phyloP scores from a whole-genome alignment of 805 yeast genomes.

The Ascoidea rubescens region DNA sequence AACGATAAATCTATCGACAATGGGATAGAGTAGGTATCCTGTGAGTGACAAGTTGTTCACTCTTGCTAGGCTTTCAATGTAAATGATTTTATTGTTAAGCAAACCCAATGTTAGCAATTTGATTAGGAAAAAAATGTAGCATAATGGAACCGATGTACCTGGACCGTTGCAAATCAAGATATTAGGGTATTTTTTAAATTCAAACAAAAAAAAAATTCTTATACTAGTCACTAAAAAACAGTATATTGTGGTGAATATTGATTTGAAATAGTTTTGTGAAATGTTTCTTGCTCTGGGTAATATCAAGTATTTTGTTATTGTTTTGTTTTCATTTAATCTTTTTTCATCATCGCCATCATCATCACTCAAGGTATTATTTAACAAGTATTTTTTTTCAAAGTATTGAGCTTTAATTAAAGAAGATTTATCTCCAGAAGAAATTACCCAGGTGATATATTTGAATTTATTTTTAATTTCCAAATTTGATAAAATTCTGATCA shows the following conservation, averaged over 20 bases:
- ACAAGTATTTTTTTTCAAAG: conserved; percentile 14
- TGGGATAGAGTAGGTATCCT: conserved; percentile 56
- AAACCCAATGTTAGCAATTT: conserved; percentile 27
- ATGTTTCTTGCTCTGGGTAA: conserved; percentile 48
- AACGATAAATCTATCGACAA: conserved; percentile 69
- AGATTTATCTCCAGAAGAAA: conserved; percentile 1
- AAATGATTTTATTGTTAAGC: conserved; percentile 45
- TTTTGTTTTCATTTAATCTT: conserved; percentile 4
- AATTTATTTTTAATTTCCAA: conserved; percentile 17
- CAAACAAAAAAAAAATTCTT: conserved; percentile 15
- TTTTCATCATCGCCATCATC: conserved; percentile 19
- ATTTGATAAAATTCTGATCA: conserved; percentile 50
- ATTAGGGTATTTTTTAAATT: conserved; percentile 19
- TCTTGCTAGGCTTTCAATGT: conserved; percentile 80
- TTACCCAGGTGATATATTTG: conserved; percentile 1
- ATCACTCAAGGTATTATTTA: conserved; percentile 8
- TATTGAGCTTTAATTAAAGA: conserved; percentile 12
- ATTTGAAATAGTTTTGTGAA: conserved; percentile 36
- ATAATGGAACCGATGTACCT: conserved; percentile 64
- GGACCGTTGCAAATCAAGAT: conserved; percentile 62
- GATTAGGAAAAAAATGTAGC: conserved; percentile 37
- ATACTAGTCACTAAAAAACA: conserved; percentile 21
- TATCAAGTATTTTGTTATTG: conserved; percentile 15
- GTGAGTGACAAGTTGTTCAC: conserved; percentile 63
- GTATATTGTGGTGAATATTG: conserved; percentile 28